These are phyloP conservation scores for Fusarium nygamai DNA, from an alignment of 2,329 filamentous ascomycete species.

Conservation along the genomic window DNA sequence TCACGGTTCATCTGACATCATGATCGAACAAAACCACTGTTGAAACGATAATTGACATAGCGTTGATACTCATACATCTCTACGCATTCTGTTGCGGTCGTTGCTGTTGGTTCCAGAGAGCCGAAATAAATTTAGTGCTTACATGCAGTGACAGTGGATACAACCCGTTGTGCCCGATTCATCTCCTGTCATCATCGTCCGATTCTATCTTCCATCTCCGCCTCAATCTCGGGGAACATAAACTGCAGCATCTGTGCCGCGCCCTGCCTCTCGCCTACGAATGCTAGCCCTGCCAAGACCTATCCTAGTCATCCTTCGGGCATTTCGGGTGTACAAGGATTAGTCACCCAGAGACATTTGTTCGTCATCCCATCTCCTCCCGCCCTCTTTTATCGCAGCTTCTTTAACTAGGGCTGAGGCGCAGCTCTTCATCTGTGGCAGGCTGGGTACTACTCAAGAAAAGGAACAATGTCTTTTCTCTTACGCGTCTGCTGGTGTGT, in stretches of 20 bases:
- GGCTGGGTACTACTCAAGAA: no score
- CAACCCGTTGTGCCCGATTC: background rate
- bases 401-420: background rate
- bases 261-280: background rate
- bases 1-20: no score
- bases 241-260: background rate
- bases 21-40: background rate
- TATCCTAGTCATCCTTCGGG: background rate
- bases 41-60: background rate
- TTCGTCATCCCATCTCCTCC: background rate
- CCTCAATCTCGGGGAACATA: background rate
- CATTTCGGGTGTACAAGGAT: background rate
- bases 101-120: background rate
- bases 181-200: background rate
- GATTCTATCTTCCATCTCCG: background rate
- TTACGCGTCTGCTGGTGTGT: background rate
- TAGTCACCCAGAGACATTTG: background rate
- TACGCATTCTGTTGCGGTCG: background rate
- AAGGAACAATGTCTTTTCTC: background rate
- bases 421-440: background rate
- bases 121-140: background rate
- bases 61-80: no score
- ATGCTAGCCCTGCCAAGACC: background rate
- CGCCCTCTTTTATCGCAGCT: background rate
- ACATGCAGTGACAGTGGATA: background rate